A percentile compares a stretch with the other conserved stretches of the same genome.
Conservation (phyloP, 1,139 yeast species). For the Citeromyces hawaiiensis region DNA sequence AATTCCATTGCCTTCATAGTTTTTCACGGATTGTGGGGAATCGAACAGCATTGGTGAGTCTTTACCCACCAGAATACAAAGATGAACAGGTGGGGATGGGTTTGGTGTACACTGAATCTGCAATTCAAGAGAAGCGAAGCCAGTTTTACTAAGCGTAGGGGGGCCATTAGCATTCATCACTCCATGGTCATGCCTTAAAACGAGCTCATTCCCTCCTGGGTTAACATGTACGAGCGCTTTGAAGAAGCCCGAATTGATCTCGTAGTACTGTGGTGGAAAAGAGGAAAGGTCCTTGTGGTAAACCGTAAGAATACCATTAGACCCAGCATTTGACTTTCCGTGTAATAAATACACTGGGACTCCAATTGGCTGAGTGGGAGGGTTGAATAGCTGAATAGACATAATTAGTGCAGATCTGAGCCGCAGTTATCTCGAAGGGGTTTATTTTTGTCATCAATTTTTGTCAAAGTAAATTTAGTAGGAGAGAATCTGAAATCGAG, state of each 20-base stretch:
- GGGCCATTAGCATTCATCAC: constrained; percentile 3
- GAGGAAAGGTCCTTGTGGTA: constrained; percentile 27
- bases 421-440: not conserved
- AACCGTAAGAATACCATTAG: constrained; percentile 26
- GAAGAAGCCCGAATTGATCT: constrained; percentile 57
- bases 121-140: constrained; percentile 16
- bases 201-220: constrained; percentile 43
- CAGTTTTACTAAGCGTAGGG: constrained; percentile 17
- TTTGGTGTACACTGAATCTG: constrained; percentile 43
- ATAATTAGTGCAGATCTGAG: constrained; percentile 5
- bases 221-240: constrained; percentile 64
- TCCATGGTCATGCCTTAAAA: constrained; percentile 9
- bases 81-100: constrained; percentile 64
- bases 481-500: too few relatives aligned
- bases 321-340: constrained; percentile 20
- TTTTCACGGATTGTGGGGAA: constrained; percentile 43
- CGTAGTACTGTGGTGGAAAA: constrained; percentile 62
- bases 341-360: constrained; percentile 30
- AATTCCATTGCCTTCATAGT: constrained; percentile 53
- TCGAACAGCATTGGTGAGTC: constrained; percentile 71
- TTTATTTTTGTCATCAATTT: not conserved
- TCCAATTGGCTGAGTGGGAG: constrained; percentile 20
- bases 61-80: constrained; percentile 63
- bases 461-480: not conserved
- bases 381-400: constrained; percentile 12